Conservation (phyloP, 805 yeast genomes). For the Diddensiella transvaalensis region DNA sequence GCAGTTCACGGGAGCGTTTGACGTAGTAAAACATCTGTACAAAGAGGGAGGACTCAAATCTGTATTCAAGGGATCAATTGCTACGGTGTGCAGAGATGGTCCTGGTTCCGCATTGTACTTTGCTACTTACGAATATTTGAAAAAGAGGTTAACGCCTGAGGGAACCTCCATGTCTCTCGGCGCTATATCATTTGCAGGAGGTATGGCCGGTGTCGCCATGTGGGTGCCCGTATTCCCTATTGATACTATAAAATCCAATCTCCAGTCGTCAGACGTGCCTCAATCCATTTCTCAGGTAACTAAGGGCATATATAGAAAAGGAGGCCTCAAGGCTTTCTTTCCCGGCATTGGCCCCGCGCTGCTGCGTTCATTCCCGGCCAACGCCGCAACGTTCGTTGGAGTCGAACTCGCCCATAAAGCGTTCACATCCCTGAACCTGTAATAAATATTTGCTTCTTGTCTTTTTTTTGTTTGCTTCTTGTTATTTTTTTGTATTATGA, state of each 20-base stretch:
- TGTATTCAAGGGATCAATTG: constrained; percentile 84
- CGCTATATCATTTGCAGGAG: constrained; percentile 88
- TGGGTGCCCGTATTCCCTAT: constrained; percentile 95
- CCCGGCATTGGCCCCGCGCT: constrained; percentile 97
- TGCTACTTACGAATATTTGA: constrained; percentile 86
- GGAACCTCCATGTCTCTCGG: constrained; percentile 59
- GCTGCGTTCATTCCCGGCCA: constrained; percentile 93
- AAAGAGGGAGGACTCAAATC: constrained; percentile 79
- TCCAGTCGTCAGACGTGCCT: constrained; percentile 58
- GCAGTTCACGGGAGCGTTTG: constrained; percentile 46
- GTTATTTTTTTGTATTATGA: background rate
- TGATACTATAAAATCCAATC: constrained; percentile 86
- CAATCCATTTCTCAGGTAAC: constrained; percentile 63
- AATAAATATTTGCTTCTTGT: background rate
- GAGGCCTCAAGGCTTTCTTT: constrained; percentile 89
- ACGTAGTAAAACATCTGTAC: constrained; percentile 65
- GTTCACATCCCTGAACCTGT: constrained; percentile 26
- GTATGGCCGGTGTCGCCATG: constrained; percentile 94
- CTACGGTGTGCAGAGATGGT: constrained; percentile 94
- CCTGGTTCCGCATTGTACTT: constrained; percentile 96
- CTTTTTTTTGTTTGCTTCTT: background rate
- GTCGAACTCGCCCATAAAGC: constrained; percentile 68
- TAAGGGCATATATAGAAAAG: constrained; percentile 60
- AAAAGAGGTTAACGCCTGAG: constrained; percentile 55
- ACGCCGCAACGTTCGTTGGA: constrained; percentile 97